Evolutionary conservation across 1,284 basidiomycete species (phyloP), one percentile per base, ranked within the genome.

Genomic region (Malassezia dermatis): DNA sequence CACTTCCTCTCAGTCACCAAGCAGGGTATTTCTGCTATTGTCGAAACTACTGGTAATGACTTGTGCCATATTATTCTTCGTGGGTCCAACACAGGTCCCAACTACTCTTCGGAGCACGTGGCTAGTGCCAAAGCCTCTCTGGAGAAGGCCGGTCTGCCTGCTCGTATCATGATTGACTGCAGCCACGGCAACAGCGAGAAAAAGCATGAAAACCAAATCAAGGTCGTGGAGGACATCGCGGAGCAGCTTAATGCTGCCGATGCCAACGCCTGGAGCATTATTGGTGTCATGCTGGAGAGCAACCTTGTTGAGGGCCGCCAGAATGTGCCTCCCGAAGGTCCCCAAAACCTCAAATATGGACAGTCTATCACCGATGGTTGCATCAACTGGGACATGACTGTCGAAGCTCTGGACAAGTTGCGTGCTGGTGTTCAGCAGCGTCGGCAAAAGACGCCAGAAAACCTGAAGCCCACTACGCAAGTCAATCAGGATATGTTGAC

Each of bases 1-100:
- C 86, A 87, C 51, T 99, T 99, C 81, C 88, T 99, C 83, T 91
- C 90, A 70, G 91, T 99, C 61, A 95, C 91, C 48, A 86, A 88
- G 71, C 86, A 93, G 60, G 91, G 88, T 60, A 72, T 75, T 37
- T 67, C 67, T 2, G 74, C 73, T 31, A 75, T 75, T 41, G 71
- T 75, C 21, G 67, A 63, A 62, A 73, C 71, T 30, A 61, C 63
- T 41, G 71, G 71, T n/a, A 74, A 74, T 54, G 66, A 73, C 37
- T 59, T 63, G 8, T 74, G 71, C 62, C 71, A 74, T 48, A 65
- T 74, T 45, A 74, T 74, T 48, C 63, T 74, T 0, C 70, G 71
- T 10, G 71, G 71, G 24, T 64, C 71, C 41, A 73, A 74, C 58
- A 61, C 57, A 6, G 71, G 71, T 5, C 71, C 71, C 39, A 74